Percentiles rank a stretch among this genome's conserved stretches.
Conservation (phyloP, 352 stramenopile genomes). For the Phytopythium montanum region DNA sequence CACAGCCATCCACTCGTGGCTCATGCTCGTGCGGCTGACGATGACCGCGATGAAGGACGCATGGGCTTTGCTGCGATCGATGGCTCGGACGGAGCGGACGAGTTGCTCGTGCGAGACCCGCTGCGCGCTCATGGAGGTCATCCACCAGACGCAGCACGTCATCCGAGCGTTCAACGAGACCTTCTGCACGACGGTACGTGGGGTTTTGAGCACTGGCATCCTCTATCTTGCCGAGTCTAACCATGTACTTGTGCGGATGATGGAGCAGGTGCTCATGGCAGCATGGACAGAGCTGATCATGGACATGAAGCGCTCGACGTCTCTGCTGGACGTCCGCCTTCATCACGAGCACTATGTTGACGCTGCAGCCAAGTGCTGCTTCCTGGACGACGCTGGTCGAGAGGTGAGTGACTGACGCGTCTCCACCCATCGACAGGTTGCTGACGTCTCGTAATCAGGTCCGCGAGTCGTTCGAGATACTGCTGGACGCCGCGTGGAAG, state of each 20-base stretch:
- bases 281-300: conserved; percentile 31
- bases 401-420: conserved; percentile 20
- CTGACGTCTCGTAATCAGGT: conserved; percentile 19
- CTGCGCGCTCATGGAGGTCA: conserved; percentile 15
- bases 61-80: conserved; percentile 31
- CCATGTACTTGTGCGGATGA: not conserved
- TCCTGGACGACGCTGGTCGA: conserved; percentile 23
- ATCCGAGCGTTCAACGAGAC: conserved; percentile 43
- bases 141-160: conserved; percentile 41
- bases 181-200: conserved; percentile 37
- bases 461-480: conserved; percentile 18
- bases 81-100: conserved; percentile 12
- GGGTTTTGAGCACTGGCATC: not conserved
- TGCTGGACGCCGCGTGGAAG: conserved; percentile 23
- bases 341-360: conserved; percentile 36
- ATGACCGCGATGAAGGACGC: conserved; percentile 35
- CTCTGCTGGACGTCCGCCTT: conserved; percentile 23
- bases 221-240: not conserved
- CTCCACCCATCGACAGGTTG: not conserved
- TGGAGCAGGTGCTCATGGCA: conserved; percentile 31
- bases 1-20: conserved; percentile 36
- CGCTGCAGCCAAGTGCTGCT: conserved; percentile 31
- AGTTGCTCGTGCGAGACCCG: conserved; percentile 18
- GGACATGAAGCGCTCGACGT: conserved; percentile 13
- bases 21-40: conserved; percentile 42